Conservation (phyloP, 2,329 filamentous ascomycete genomes). For the Aspergillus sp. region DNA sequence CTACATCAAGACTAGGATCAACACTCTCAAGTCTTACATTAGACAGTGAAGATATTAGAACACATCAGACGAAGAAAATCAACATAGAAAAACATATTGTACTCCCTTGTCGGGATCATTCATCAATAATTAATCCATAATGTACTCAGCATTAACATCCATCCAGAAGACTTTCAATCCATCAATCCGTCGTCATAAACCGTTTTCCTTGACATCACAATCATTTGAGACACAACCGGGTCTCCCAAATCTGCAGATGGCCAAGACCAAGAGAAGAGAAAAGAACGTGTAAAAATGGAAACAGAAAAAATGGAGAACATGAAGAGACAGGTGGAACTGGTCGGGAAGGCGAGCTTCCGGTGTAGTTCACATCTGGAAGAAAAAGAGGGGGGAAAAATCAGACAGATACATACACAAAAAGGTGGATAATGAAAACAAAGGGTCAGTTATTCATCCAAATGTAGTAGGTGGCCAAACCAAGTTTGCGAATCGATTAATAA, state of each 20-base stretch:
- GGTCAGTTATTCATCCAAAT: conserved; percentile 14
- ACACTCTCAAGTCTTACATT: too few relatives aligned
- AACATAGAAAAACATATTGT: neutral
- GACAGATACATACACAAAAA: conserved; percentile 10
- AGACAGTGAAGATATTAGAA: too few relatives aligned
- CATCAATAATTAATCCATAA: conserved; percentile 18
- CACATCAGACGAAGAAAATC: too few relatives aligned
- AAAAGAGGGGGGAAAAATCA: neutral
- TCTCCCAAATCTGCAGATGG: conserved; percentile 15
- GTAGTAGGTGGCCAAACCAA: conserved; percentile 6
- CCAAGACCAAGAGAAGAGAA: conserved; percentile 9
- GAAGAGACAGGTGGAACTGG: neutral
- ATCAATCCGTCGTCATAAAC: conserved; percentile 14
- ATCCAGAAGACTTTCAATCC: conserved; percentile 15
- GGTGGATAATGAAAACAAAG: neutral
- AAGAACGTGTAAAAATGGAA: neutral
- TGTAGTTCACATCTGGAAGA: neutral
- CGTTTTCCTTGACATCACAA: conserved; percentile 14
- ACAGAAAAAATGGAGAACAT: conserved; percentile 7
- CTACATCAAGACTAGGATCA: too few relatives aligned
- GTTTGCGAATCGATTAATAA: conserved; percentile 15
- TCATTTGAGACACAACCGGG: conserved; percentile 23
- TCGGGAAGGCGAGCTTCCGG: neutral
- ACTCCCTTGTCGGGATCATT: neutral
- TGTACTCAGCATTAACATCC: conserved; percentile 23